These are phyloP conservation scores for Scenedesmus sp. DNA, from an alignment of 163 green algal genomes.

Conservation along the genomic window DNA sequence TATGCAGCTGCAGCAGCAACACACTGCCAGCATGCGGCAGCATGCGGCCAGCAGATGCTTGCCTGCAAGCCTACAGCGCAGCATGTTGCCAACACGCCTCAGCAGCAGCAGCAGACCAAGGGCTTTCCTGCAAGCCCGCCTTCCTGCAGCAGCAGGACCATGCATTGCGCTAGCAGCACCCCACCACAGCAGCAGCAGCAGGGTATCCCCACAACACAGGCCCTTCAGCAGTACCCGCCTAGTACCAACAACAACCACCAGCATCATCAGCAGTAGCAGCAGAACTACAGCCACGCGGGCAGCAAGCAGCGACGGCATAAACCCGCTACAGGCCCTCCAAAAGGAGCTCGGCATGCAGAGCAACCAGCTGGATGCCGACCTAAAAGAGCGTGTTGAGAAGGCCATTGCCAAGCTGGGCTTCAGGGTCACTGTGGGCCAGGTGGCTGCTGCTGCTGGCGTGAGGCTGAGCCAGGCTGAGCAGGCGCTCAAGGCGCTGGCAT, in stretches of 20 bases:
- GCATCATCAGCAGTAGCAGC: not conserved
- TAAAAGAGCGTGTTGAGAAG: conserved; percentile 73
- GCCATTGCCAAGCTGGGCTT: conserved; percentile 70
- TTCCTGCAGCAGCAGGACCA: not conserved
- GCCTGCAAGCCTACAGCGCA: not conserved
- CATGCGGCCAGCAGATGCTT: not conserved
- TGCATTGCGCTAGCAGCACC: not conserved
- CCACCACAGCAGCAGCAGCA: conserved; percentile 20
- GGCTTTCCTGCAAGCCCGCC: not conserved
- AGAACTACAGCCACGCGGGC: not conserved
- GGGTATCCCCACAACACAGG: not conserved
- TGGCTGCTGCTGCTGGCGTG: conserved; percentile 76
- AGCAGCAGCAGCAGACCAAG: not conserved
- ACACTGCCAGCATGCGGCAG: conserved; percentile 2
- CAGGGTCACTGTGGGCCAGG: conserved; percentile 76
- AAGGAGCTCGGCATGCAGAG: conserved; percentile 62
- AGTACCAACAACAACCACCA: not conserved
- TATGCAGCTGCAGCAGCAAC: not conserved
- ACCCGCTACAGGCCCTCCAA: conserved; percentile 53
- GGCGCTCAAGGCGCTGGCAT: conserved; percentile 88
- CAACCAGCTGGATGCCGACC: conserved; percentile 57
- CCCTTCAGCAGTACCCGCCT: not conserved
- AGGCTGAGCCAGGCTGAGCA: conserved; percentile 81
- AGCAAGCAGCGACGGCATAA: conserved; percentile 19
- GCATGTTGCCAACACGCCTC: not conserved